phyloP scores from a whole-genome alignment of 2,329 filamentous ascomycete species.

The Stagonosporopsis cucurbitacearum region DNA sequence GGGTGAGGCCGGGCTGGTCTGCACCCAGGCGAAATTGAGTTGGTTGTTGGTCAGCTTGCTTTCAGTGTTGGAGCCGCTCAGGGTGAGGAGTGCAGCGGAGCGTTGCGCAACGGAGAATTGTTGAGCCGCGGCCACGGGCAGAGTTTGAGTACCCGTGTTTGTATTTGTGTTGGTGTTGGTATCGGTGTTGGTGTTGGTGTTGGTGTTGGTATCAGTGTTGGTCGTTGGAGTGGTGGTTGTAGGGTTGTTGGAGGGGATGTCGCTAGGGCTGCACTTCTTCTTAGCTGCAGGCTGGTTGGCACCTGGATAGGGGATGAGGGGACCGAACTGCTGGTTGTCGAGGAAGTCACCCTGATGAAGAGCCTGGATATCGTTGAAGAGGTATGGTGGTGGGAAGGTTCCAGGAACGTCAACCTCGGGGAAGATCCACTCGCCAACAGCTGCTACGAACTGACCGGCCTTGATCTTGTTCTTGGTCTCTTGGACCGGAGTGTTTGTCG shows the following conservation, averaged over 20 bases:
- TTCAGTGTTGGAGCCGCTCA: constrained; percentile 41
- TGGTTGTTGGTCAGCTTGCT: constrained; percentile 26
- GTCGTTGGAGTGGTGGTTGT: constrained; percentile 8
- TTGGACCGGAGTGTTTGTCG: constrained; percentile 42
- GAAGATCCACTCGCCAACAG: constrained; percentile 55
- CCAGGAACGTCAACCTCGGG: constrained; percentile 53
- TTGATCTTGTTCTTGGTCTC: constrained; percentile 49
- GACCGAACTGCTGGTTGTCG: constrained; percentile 46
- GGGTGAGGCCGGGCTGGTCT: constrained; percentile 29
- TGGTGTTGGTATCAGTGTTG: constrained; percentile 6
- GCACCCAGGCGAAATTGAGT: constrained; percentile 43
- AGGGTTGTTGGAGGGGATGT: constrained; percentile 18
- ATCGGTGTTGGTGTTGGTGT: background rate
- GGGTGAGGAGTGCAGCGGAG: constrained; percentile 37
- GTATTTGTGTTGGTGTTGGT: background rate
- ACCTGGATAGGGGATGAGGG: constrained; percentile 49
- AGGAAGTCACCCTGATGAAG: constrained; percentile 43
- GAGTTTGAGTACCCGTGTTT: constrained; percentile 5
- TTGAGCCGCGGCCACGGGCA: constrained; percentile 25
- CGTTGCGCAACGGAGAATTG: constrained; percentile 37
- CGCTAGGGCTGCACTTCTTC: constrained; percentile 32
- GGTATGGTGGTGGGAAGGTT: constrained; percentile 35
- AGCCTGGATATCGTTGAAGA: constrained; percentile 45
- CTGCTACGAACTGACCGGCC: constrained; percentile 52
- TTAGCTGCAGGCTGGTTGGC: constrained; percentile 33